Percentiles rank a stretch among this genome's conserved stretches.
phyloP scores from a whole-genome alignment of 352 stramenopile genomes.

The Phytopythium montanum region DNA sequence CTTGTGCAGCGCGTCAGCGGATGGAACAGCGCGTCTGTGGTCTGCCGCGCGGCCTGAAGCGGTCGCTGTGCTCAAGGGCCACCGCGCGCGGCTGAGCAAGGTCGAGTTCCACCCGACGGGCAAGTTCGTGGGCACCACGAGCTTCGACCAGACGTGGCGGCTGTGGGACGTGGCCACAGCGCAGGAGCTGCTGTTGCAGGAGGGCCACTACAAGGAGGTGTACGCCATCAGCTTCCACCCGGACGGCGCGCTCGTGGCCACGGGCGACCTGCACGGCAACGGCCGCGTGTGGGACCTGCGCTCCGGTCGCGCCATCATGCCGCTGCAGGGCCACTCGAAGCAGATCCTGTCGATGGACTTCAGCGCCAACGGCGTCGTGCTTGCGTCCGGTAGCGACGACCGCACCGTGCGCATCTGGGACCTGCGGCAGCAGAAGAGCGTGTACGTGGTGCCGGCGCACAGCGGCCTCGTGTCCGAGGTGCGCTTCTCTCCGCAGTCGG shows the following conservation, averaged over 20 bases:
- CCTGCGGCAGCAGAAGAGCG: conserved; percentile 87
- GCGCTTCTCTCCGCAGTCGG: conserved; percentile 70
- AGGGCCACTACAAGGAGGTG: conserved; percentile 94
- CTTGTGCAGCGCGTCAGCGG: conserved; percentile 76
- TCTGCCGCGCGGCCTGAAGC: conserved; percentile 47
- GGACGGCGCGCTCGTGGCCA: conserved; percentile 92
- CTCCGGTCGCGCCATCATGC: conserved; percentile 90
- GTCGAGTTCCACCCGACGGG: conserved; percentile 95
- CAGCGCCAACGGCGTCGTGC: conserved; percentile 89
- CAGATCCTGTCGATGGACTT: conserved; percentile 95
- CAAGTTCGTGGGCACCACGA: conserved; percentile 91
- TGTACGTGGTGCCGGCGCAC: conserved; percentile 94
- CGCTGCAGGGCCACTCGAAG: conserved; percentile 93
- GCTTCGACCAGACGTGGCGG: conserved; percentile 97
- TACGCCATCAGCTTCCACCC: conserved; percentile 96
- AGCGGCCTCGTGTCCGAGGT: conserved; percentile 94
- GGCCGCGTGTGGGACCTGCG: conserved; percentile 96
- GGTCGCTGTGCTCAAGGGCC: conserved; percentile 59
- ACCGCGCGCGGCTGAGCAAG: conserved; percentile 72
- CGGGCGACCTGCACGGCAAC: conserved; percentile 93
- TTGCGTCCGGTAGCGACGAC: conserved; percentile 95
- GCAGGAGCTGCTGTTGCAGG: conserved; percentile 92
- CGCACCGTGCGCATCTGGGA: conserved; percentile 97
- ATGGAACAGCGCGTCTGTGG: conserved; percentile 78
- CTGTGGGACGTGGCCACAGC: conserved; percentile 95